Percentiles rank a stretch among this genome's conserved stretches.
These are phyloP conservation scores for Ensete ventricosum DNA, from an alignment of 176 grass and related monocot species.

Conservation along the genomic window DNA sequence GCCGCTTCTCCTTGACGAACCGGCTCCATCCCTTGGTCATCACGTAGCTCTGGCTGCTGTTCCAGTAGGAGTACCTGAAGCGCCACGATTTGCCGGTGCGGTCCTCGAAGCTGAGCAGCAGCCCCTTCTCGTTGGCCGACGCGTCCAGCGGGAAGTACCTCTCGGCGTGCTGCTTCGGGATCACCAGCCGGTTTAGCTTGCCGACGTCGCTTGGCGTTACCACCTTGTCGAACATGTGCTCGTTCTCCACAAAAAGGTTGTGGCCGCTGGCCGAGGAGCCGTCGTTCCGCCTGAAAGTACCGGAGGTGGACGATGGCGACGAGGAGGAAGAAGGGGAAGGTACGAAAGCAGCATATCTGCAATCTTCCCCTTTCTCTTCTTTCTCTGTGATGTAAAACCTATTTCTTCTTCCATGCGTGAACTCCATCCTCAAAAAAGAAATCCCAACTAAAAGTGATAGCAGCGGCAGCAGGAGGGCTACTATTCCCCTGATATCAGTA, in stretches of 20 bases:
- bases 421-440: slow-evolving; percentile 29
- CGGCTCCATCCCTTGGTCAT: slow-evolving; percentile 98
- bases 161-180: slow-evolving; percentile 97
- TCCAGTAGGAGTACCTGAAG: slow-evolving; percentile 98
- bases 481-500: too few relatives aligned
- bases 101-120: slow-evolving; percentile 86
- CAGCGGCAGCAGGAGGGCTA: too few relatives aligned
- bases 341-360: neutral
- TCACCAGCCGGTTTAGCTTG: slow-evolving; percentile 91
- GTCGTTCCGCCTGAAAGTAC: slow-evolving; percentile 11
- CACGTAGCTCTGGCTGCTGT: slow-evolving; percentile 99
- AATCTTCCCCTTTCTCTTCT: slow-evolving; percentile 7
- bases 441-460: too few relatives aligned
- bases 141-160: slow-evolving; percentile 64
- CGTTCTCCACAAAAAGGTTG: slow-evolving; percentile 40
- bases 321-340: slow-evolving; percentile 21
- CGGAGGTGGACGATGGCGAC: neutral
- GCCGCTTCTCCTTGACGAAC: slow-evolving; percentile 89
- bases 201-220: slow-evolving; percentile 90
- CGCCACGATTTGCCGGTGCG: slow-evolving; percentile 59
- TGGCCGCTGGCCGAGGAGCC: slow-evolving; percentile 8
- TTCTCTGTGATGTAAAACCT: slow-evolving; percentile 21
- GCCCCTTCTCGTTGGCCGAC: slow-evolving; percentile 39
- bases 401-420: slow-evolving; percentile 26
- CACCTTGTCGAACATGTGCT: slow-evolving; percentile 95